Evolutionary conservation across 202 grass and related monocot species (phyloP).

Genomic region (Schoenoplectus tabernaemontani): DNA sequence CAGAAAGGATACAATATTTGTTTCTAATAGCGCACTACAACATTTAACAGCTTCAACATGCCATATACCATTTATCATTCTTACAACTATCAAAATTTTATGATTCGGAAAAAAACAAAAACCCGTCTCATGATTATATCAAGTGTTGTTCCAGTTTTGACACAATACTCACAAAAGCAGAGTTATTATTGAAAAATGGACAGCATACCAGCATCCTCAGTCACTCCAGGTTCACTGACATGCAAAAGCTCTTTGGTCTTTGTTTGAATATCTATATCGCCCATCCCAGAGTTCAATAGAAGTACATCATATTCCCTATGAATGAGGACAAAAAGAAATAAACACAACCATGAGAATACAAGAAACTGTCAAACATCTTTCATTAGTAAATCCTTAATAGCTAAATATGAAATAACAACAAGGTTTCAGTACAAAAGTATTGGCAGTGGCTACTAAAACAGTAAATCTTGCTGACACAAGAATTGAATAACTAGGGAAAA

Average conservation of each 20-base stretch:
- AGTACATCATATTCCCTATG: constrained; percentile 67
- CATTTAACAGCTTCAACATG: too few species aligned
- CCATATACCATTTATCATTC: not conserved
- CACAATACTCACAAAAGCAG: not conserved
- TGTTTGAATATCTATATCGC: constrained; percentile 60
- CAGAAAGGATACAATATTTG: not conserved
- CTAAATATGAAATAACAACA: not conserved
- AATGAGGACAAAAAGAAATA: constrained; percentile 11
- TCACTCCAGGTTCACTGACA: constrained; percentile 32
- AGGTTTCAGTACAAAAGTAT: not conserved
- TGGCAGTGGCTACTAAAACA: not conserved
- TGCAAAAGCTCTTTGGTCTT: constrained; percentile 52
- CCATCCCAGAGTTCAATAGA: constrained; percentile 66
- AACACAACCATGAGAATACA: constrained; percentile 7
- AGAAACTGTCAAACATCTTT: not conserved
- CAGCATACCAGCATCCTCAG: constrained; percentile 48
- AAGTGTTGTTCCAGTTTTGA: not conserved
- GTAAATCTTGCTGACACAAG: not conserved
- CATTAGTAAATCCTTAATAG: not conserved
- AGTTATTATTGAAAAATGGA: not conserved
- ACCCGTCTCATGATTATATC: not conserved
- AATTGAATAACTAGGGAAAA: constrained; percentile 5
- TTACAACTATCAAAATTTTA: not conserved
- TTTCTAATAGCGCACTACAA: not conserved
- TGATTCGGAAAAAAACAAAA: not conserved